Conservation (phyloP, 257 asterid species). For the Solanum peruvianum region DNA sequence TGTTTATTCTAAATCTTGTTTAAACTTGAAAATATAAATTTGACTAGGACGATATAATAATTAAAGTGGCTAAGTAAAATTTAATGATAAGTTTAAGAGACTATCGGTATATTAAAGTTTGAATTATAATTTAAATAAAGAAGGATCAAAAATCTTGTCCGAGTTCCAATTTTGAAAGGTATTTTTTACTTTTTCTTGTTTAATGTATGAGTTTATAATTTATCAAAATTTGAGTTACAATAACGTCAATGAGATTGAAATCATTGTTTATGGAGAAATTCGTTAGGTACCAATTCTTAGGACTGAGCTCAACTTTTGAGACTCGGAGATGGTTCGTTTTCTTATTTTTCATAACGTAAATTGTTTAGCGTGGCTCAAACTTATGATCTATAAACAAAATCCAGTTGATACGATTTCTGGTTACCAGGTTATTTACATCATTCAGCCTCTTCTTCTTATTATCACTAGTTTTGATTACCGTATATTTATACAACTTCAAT, state of each 20-base stretch:
- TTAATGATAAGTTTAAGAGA: not conserved
- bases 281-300: not conserved
- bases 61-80: not conserved
- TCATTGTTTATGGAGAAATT: not conserved
- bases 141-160: not conserved
- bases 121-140: too few species aligned
- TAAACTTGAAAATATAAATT: too few species aligned
- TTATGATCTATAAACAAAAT: too few species aligned
- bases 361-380: not conserved
- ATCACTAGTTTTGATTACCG: not conserved
- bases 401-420: conserved; percentile 14
- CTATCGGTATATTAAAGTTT: too few species aligned
- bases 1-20: too few species aligned
- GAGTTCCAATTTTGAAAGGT: not conserved
- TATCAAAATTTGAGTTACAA: not conserved
- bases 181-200: not conserved
- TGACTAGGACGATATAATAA: not conserved
- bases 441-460: not conserved
- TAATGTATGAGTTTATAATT: not conserved
- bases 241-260: not conserved
- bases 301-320: not conserved
- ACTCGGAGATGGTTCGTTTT: not conserved
- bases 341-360: not conserved
- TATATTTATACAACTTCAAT: too few species aligned
- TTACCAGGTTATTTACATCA: conserved; percentile 18